Percentiles rank a stretch among this genome's conserved stretches.
Conservation (phyloP, 192 early-diverging fungal genomes). For the Dimargaris xerosporica region DNA sequence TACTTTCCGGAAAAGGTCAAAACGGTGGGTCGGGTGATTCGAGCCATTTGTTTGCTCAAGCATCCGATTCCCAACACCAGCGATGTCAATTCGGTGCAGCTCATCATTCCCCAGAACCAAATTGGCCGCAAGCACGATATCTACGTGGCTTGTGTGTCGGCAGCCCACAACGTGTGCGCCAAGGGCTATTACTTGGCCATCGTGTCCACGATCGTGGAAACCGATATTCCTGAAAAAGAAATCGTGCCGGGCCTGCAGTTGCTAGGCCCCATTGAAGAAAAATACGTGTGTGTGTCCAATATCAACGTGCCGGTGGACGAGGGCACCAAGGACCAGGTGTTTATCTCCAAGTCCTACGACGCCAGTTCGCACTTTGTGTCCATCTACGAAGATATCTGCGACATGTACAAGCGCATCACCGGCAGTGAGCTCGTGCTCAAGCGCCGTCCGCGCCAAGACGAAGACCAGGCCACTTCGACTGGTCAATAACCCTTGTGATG, state of each 20-base stretch:
- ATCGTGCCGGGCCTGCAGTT: conserved; percentile 75
- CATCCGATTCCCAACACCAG: conserved; percentile 82
- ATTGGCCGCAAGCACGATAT: conserved; percentile 87
- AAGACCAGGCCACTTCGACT: conserved; percentile 21
- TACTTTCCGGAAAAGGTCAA: conserved; percentile 75
- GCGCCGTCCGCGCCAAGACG: conserved; percentile 43
- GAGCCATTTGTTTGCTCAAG: conserved; percentile 89
- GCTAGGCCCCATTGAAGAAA: conserved; percentile 79
- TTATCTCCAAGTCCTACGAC: conserved; percentile 90
- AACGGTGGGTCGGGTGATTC: conserved; percentile 73
- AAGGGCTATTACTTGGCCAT: conserved; percentile 85
- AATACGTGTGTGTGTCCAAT: conserved; percentile 75
- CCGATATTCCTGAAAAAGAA: conserved; percentile 77
- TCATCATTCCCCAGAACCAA: conserved; percentile 98
- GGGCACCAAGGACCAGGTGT: conserved; percentile 70
- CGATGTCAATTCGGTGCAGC: conserved; percentile 77
- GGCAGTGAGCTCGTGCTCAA: conserved; percentile 60
- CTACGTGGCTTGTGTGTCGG: conserved; percentile 83
- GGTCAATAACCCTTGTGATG: neutral
- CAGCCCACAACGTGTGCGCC: conserved; percentile 82
- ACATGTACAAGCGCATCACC: conserved; percentile 71
- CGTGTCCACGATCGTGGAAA: conserved; percentile 93
- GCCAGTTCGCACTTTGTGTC: conserved; percentile 99
- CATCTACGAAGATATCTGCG: conserved; percentile 89
- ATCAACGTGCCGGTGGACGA: conserved; percentile 77